phyloP scores from a whole-genome alignment of 345 rosid species.

The Sisymbrium irio region DNA sequence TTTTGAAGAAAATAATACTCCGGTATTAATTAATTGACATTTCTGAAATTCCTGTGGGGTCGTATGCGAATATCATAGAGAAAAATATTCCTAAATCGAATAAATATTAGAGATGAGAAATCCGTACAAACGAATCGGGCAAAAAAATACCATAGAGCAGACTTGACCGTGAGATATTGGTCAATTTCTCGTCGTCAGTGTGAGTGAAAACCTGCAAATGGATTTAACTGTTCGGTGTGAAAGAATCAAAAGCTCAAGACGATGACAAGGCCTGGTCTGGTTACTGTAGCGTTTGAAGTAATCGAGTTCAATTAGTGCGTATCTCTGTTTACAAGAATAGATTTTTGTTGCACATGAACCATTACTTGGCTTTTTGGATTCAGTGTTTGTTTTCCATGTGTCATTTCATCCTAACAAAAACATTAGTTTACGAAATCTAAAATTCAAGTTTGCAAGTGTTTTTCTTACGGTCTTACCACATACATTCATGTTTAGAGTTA shows the following conservation, averaged over 20 bases:
- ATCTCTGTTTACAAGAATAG: not conserved
- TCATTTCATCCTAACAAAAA: not conserved
- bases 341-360: not conserved
- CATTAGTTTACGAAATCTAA: not conserved
- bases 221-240: not conserved
- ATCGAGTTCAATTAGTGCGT: not conserved
- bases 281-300: not conserved
- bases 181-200: not conserved
- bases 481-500: not conserved
- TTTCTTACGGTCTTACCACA: not conserved
- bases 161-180: conserved; percentile 8
- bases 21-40: conserved; percentile 19
- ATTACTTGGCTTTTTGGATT: not conserved
- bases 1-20: not conserved
- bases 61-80: conserved; percentile 26
- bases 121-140: conserved; percentile 12
- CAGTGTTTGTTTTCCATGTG: not conserved
- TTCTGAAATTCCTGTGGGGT: conserved; percentile 62
- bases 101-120: conserved; percentile 23
- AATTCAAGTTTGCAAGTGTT: not conserved
- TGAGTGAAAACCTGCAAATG: not conserved
- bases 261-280: not conserved
- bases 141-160: not conserved
- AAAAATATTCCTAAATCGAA: conserved; percentile 21
- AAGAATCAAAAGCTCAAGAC: not conserved